Percentiles rank a stretch among this genome's conserved stretches.
Conservation (phyloP, 768 basidiomycete species). For the Hypholoma fasciculare region DNA sequence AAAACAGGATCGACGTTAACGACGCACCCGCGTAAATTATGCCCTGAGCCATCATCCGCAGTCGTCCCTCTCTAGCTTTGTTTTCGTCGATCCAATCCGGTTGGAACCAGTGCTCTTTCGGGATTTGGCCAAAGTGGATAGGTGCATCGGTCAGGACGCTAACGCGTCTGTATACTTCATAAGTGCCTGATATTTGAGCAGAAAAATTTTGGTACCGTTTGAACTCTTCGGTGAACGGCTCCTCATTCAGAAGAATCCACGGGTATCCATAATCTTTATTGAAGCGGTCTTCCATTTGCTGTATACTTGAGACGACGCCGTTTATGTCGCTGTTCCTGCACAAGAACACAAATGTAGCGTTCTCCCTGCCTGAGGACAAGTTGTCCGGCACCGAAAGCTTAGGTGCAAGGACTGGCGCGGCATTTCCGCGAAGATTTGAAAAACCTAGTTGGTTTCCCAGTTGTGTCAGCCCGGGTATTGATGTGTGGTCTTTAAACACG, state of each 20-base stretch:
- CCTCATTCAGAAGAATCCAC: conserved; percentile 86
- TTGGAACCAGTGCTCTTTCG: conserved; percentile 75
- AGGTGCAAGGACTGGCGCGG: neutral
- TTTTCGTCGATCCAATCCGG: conserved; percentile 80
- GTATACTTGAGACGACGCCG: conserved; percentile 56
- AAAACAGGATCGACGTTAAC: neutral
- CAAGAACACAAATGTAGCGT: conserved; percentile 82
- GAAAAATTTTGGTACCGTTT: conserved; percentile 43
- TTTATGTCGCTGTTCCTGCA: conserved; percentile 54
- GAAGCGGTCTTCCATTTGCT: conserved; percentile 80
- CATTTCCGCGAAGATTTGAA: conserved; percentile 9
- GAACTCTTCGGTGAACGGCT: conserved; percentile 72
- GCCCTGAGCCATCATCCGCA: conserved; percentile 60
- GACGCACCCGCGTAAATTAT: conserved; percentile 61
- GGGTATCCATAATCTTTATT: conserved; percentile 77
- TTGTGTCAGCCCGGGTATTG: conserved; percentile 41
- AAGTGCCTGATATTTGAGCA: neutral
- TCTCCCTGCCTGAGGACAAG: conserved; percentile 41
- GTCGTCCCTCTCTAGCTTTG: conserved; percentile 57
- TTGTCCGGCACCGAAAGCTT: neutral
- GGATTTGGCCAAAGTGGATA: conserved; percentile 72
- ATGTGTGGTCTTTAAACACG: conserved; percentile 48
- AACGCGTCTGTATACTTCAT: conserved; percentile 39
- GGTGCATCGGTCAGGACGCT: conserved; percentile 56
- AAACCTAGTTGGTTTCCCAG: conserved; percentile 32